Conservation (phyloP, 768 basidiomycete species). For the Lepiota brunneoincarnata region DNA sequence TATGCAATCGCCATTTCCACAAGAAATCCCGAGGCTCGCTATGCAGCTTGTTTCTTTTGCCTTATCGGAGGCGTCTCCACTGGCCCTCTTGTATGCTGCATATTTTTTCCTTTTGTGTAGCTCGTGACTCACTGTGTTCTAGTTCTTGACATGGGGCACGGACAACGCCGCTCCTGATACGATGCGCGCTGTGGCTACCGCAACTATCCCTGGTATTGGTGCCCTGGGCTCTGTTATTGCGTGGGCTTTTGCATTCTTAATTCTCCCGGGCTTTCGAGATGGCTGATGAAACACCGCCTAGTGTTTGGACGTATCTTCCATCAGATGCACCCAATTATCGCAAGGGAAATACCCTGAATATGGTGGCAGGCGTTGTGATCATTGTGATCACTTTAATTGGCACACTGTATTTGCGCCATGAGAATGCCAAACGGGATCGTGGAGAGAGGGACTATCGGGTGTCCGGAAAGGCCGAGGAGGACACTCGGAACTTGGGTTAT, state of each 20-base stretch:
- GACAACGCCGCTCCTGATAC: conserved; percentile 51
- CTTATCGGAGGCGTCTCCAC: conserved; percentile 36
- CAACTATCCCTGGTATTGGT: conserved; percentile 43
- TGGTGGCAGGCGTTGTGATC: conserved; percentile 33
- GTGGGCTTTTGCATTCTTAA: conserved; percentile 23
- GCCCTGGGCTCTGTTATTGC: conserved; percentile 43
- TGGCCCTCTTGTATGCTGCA: conserved; percentile 29
- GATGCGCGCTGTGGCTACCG: conserved; percentile 42
- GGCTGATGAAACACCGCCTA: conserved; percentile 13
- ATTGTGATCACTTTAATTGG: conserved; percentile 23
- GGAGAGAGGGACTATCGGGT: conserved; percentile 41
- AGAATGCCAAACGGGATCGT: conserved; percentile 40
- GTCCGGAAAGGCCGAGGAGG: conserved; percentile 32
- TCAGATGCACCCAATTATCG: conserved; percentile 43
- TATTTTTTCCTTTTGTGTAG: background rate
- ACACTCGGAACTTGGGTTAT: conserved; percentile 40
- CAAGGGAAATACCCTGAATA: conserved; percentile 45
- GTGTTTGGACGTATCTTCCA: conserved; percentile 48
- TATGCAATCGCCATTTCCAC: conserved; percentile 43
- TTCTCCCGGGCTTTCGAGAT: background rate
- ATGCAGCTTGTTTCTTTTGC: conserved; percentile 45
- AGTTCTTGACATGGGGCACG: conserved; percentile 44
- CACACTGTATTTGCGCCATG: conserved; percentile 35
- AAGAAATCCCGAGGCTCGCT: conserved; percentile 39
- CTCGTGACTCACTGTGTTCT: background rate